These are phyloP conservation scores for cucumber (Cucumis sativus) DNA, from an alignment of 306 rosid genomes.

Conservation along the genomic window Cucumber_9930_V3 NC_026661.2:6297001-6297500, in stretches of 20 bases:
- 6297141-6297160: constrained; percentile 74
- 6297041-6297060: constrained; percentile 22
- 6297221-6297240: background rate
- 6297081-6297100: background rate
- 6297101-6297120: constrained; percentile 17
- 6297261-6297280: background rate
- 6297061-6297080: constrained; percentile 7
- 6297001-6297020: constrained; percentile 37
- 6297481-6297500: constrained; percentile 60
- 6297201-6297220: constrained; percentile 25
- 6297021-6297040: constrained; percentile 39
- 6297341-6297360: constrained; percentile 48
- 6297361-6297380: constrained; percentile 38
- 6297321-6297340: constrained; percentile 33
- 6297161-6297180: constrained; percentile 39
- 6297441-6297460: constrained; percentile 63
- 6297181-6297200: constrained; percentile 33
- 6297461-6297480: constrained; percentile 57
- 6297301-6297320: constrained; percentile 20
- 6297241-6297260: background rate
- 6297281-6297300: constrained; percentile 10
- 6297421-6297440: constrained; percentile 43
- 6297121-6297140: constrained; percentile 44
- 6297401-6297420: constrained; percentile 31
- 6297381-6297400: constrained; percentile 48